A percentile compares a stretch with the other conserved stretches of the same genome.
Conservation (phyloP, 257 asterid genomes). For the Scutellaria barbata region DNA sequence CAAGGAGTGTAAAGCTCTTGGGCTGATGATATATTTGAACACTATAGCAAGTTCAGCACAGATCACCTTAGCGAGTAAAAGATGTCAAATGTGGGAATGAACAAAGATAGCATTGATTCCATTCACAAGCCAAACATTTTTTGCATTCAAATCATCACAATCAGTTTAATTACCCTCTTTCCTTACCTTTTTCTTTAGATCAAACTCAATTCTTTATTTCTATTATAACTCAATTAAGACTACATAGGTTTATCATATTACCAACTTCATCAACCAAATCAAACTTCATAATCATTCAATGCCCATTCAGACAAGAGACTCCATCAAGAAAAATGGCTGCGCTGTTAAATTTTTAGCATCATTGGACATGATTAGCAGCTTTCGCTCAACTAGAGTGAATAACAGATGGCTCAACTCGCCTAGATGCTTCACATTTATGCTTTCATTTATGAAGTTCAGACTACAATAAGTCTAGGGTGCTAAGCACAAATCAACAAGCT, state of each 20-base stretch:
- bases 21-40: not conserved
- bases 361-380: slow-evolving; percentile 3
- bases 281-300: not conserved
- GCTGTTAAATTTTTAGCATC: not conserved
- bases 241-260: slow-evolving; percentile 11
- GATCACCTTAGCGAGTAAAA: not conserved
- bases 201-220: not conserved
- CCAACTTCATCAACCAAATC: slow-evolving; percentile 6
- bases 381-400: slow-evolving; percentile 9
- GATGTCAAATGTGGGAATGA: not conserved
- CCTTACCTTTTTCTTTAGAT: not conserved
- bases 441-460: slow-evolving; percentile 25
- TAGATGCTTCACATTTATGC: not conserved
- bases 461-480: not conserved
- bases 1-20: not conserved
- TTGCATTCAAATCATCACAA: not conserved
- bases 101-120: slow-evolving; percentile 4
- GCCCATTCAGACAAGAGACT: not conserved
- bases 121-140: not conserved
- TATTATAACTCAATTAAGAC: not conserved
- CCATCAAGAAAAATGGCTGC: slow-evolving; percentile 5
- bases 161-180: not conserved
- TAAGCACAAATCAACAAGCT: not conserved
- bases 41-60: slow-evolving; percentile 2
- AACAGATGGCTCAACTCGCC: not conserved